These are phyloP conservation scores for Aristolochia contorta DNA, from an alignment of 164 flowering plant species.

Conservation along the genomic window DNA sequence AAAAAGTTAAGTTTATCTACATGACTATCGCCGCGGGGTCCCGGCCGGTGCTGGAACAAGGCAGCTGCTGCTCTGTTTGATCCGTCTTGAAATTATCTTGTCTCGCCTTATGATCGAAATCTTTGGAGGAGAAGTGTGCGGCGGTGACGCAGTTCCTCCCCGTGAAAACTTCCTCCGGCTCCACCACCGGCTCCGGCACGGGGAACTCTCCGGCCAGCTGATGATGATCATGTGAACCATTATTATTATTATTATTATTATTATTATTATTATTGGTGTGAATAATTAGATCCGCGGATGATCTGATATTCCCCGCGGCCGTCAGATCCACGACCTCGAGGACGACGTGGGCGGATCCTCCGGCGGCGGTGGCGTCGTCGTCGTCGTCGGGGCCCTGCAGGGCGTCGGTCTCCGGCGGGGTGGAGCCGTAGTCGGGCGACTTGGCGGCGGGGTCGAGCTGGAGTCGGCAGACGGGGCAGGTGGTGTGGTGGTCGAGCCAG, in stretches of 20 bases:
- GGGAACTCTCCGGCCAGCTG: too few species aligned
- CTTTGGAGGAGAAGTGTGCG: background rate
- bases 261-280: too few species aligned
- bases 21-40: too few species aligned
- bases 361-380: background rate
- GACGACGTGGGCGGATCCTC: background rate
- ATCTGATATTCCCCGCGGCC: background rate
- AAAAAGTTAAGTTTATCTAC: too few species aligned
- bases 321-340: background rate
- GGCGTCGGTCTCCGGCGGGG: background rate
- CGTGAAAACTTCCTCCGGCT: background rate
- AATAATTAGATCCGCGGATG: too few species aligned
- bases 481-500: constrained; percentile 62
- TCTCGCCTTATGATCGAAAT: background rate
- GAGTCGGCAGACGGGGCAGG: constrained; percentile 74
- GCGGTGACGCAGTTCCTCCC: background rate
- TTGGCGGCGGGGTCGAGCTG: constrained; percentile 1
- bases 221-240: too few species aligned
- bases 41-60: too few species aligned
- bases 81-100: too few species aligned
- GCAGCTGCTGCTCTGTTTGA: too few species aligned
- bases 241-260: too few species aligned
- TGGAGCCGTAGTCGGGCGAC: background rate
- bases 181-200: background rate
- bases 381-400: too few species aligned